Conservation (phyloP, 345 rosid genomes). For the Nasturtium officinale region DNA sequence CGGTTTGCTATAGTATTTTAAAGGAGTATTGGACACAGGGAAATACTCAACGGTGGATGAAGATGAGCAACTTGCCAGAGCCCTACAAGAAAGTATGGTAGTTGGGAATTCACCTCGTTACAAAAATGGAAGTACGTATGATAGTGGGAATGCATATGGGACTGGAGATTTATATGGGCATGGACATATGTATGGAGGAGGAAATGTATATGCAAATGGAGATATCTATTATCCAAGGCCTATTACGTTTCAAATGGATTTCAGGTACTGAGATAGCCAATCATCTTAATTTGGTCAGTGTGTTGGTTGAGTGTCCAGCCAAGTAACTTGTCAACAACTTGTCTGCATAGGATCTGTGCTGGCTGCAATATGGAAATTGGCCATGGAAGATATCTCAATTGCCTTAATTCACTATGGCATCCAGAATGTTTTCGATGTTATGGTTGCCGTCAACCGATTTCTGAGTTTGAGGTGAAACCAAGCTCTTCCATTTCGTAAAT, state of each 20-base stretch:
- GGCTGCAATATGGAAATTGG: conserved; percentile 93
- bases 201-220: conserved; percentile 46
- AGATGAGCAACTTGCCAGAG: conserved; percentile 94
- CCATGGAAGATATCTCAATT: conserved; percentile 81
- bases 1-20: background rate
- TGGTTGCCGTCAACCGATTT: conserved; percentile 78
- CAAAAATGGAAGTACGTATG: conserved; percentile 37
- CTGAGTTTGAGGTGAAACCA: conserved; percentile 79
- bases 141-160: conserved; percentile 45
- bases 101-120: conserved; percentile 58
- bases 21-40: conserved; percentile 45
- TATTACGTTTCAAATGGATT: conserved; percentile 60
- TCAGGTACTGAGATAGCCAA: conserved; percentile 57
- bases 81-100: conserved; percentile 80
- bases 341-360: conserved; percentile 75
- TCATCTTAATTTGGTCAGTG: background rate
- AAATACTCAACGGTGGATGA: conserved; percentile 63
- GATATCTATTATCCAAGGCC: conserved; percentile 57
- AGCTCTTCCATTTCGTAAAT: background rate
- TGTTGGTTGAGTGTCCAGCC: background rate
- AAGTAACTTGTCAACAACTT: conserved; percentile 11
- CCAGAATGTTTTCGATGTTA: conserved; percentile 90
- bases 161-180: conserved; percentile 42
- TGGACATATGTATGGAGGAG: conserved; percentile 49
- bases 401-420: conserved; percentile 88